Conservation (phyloP, 306 rosid species). For the Arachis stenosperma region DNA sequence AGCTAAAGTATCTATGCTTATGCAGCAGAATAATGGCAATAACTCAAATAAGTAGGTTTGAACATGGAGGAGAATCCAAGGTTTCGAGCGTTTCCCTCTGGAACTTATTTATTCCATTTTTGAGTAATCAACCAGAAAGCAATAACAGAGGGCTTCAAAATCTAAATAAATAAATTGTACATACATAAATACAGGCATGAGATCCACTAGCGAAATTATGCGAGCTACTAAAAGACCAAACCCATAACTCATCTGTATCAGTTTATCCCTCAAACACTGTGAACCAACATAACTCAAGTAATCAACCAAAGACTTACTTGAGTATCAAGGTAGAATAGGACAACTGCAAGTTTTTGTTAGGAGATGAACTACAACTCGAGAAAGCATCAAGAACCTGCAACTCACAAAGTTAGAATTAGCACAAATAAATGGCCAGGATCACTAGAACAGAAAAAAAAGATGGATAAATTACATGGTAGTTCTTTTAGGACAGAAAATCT, state of each 20-base stretch:
- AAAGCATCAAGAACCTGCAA: slow-evolving; percentile 90
- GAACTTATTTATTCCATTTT: slow-evolving; percentile 22
- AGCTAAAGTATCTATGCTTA: slow-evolving; percentile 6
- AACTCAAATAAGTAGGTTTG: background rate
- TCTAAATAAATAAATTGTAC: slow-evolving; percentile 21
- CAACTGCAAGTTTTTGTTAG: slow-evolving; percentile 82
- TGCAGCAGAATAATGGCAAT: slow-evolving; percentile 10
- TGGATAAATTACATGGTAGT: background rate
- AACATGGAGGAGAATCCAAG: slow-evolving; percentile 18
- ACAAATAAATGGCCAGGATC: slow-evolving; percentile 20
- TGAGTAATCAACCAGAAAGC: slow-evolving; percentile 15
- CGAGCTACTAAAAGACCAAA: background rate
- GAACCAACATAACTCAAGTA: background rate
- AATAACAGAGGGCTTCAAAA: background rate
- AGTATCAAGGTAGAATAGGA: slow-evolving; percentile 83
- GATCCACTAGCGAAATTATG: slow-evolving; percentile 7
- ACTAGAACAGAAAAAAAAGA: background rate
- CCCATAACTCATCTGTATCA: slow-evolving; percentile 15
- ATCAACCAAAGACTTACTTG: slow-evolving; percentile 65
- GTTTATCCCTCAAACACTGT: slow-evolving; percentile 9
- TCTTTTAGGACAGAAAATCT: slow-evolving; percentile 10
- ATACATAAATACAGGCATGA: slow-evolving; percentile 15
- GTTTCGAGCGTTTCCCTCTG: slow-evolving; percentile 23
- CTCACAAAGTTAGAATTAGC: slow-evolving; percentile 20
- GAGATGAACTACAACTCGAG: slow-evolving; percentile 74